phyloP scores from a whole-genome alignment of 164 flowering plant genomes.

The Vitis cinerea region DNA sequence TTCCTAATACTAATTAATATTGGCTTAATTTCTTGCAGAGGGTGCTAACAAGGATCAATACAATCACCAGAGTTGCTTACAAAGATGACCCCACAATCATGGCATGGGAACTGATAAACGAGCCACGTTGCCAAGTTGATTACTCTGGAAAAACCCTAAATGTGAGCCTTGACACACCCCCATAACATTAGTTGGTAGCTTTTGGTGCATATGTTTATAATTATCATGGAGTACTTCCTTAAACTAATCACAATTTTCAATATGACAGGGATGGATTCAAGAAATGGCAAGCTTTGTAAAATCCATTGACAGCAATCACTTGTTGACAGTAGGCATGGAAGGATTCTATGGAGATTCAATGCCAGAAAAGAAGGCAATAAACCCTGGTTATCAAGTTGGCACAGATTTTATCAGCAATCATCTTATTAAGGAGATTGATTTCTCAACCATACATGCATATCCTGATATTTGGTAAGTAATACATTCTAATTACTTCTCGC shows the following conservation, averaged over 20 bases:
- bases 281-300: slow-evolving; percentile 55
- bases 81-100: slow-evolving; percentile 47
- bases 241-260: too few relatives aligned
- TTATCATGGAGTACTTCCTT: too few relatives aligned
- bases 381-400: slow-evolving; percentile 42
- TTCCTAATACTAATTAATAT: too few relatives aligned
- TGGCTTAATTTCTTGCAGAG: slow-evolving; percentile 16
- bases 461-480: slow-evolving; percentile 39
- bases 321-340: slow-evolving; percentile 46
- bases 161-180: slow-evolving; percentile 8
- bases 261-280: slow-evolving; percentile 40
- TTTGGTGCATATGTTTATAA: too few relatives aligned
- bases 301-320: slow-evolving; percentile 39
- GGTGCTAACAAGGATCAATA: slow-evolving; percentile 41
- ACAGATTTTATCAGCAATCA: slow-evolving; percentile 46
- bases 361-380: slow-evolving; percentile 34
- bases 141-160: slow-evolving; percentile 43
- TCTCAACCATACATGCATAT: slow-evolving; percentile 41
- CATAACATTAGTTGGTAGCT: too few relatives aligned
- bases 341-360: slow-evolving; percentile 51
- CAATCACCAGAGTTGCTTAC: slow-evolving; percentile 32
- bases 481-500: too few relatives aligned
- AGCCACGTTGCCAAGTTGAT: slow-evolving; percentile 46
- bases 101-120: slow-evolving; percentile 62
- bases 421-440: slow-evolving; percentile 38